Evolutionary conservation across 768 basidiomycete species (phyloP).

Genomic region (Strobilomyces dryophilus): DNA sequence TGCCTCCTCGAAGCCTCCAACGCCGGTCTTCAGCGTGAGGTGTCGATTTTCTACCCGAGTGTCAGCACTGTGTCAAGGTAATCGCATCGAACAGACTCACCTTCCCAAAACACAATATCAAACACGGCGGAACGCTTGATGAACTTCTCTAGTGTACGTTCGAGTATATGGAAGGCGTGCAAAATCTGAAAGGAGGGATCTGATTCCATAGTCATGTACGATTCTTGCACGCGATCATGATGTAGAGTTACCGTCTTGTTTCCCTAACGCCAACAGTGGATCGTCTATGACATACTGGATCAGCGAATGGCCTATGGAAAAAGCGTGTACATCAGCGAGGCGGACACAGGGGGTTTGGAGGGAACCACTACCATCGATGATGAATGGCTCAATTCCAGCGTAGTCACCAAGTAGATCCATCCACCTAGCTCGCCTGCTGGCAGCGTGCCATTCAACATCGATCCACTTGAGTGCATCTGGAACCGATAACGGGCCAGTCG

Average conservation of each 20-base stretch:
- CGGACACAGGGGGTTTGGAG: neutral
- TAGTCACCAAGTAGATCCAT: constrained; percentile 75
- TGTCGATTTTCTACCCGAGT: constrained; percentile 40
- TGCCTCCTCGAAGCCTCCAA: constrained; percentile 32
- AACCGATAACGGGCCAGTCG: constrained; percentile 8
- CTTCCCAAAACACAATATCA: constrained; percentile 61
- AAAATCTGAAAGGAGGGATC: constrained; percentile 58
- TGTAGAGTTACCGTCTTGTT: constrained; percentile 34
- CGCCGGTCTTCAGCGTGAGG: constrained; percentile 37
- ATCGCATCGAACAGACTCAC: constrained; percentile 26
- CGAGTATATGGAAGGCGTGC: constrained; percentile 55
- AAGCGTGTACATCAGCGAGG: constrained; percentile 1
- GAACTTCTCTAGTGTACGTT: constrained; percentile 48
- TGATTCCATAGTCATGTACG: constrained; percentile 17
- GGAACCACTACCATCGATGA: constrained; percentile 51
- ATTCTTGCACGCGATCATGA: too few relatives aligned
- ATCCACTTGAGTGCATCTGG: constrained; percentile 27
- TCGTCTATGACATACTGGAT: constrained; percentile 57
- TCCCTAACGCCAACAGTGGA: constrained; percentile 54
- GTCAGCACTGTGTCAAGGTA: neutral
- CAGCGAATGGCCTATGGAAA: constrained; percentile 53
- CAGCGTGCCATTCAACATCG: constrained; percentile 39
- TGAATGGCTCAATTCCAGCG: constrained; percentile 60
- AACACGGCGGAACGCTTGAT: constrained; percentile 48
- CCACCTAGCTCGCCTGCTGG: constrained; percentile 41